Evolutionary conservation across 768 basidiomycete genomes (phyloP), one percentile per base, ranked within the genome.

Genomic region (Suillus luteus): DNA sequence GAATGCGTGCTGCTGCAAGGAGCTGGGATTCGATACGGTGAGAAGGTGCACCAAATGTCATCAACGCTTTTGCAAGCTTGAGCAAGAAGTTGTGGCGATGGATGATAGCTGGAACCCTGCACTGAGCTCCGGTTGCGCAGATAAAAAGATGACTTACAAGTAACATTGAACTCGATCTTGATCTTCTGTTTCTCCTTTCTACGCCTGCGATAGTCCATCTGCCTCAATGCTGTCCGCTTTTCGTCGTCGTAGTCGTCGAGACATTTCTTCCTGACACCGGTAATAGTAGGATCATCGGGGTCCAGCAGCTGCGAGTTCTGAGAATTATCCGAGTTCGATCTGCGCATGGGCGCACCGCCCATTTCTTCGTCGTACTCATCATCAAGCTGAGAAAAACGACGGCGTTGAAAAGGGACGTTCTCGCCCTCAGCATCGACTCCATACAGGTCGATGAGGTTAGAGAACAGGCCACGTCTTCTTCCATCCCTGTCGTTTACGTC

Each of bases 1-100:
- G 87, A 60, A 95, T 94, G 17, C 88, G 84, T 0, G 95, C 93
- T 9, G 93, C 93, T 11, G 95, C 91, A 38, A 90, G 82, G 44
- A 98, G 86, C 73, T 97, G 95, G 2, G 93, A 90, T 76, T 96
- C 95, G 64, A 98, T 92, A 38, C 96, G 87, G 77, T 98, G 96
- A 27, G 93, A 94, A 0, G 95, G 94, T 19, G 95, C 93, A 5
- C 95, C 94, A 71, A 92, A 96, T 14, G 88, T 88, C 92, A 98
- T 95, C 46, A 97, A 81, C 19, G 92, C 88, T 65, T 89, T 85
- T 17, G 94, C 93, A 33, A 97, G 84, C 72, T 87, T 93, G 72
- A 95, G 83, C 40, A 97, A 77, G 77, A 96, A 98, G 62, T 87
- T 86, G 67, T 96, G 94, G 62, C 96, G 84, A 65, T 89, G 85